Conservation (phyloP, 2,329 filamentous ascomycete species). For the Fusarium udum region DNA sequence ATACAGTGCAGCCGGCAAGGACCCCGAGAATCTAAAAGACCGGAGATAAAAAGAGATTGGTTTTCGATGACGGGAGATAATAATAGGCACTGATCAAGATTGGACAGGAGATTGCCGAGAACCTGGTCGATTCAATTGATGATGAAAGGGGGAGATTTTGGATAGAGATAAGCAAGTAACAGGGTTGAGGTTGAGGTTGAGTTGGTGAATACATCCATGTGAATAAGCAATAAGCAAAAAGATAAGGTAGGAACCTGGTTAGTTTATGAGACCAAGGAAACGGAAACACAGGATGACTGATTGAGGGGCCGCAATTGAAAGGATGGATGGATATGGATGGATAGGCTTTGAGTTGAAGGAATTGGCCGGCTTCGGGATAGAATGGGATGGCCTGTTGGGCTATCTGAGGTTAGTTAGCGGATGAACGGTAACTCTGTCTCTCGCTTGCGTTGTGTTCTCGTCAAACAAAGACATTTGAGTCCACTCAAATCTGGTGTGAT, state of each 20-base stretch:
- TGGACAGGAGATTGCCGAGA: constrained; percentile 15
- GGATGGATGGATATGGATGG: constrained; percentile 13
- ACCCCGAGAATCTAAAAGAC: constrained; percentile 29
- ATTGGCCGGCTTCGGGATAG: constrained; percentile 36
- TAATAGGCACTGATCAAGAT: constrained; percentile 16
- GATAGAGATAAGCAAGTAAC: constrained; percentile 16
- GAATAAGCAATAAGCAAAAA: not conserved
- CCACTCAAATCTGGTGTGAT: constrained; percentile 28
- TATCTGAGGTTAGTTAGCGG: constrained; percentile 39
- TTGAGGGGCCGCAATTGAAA: constrained; percentile 24
- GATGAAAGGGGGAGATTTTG: constrained; percentile 13
- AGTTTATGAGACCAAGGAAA: constrained; percentile 4
- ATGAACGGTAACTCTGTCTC: constrained; percentile 12
- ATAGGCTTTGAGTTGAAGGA: constrained; percentile 6
- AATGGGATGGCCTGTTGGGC: constrained; percentile 11
- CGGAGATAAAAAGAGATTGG: constrained; percentile 22
- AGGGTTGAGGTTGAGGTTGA: not conserved
- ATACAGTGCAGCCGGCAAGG: not conserved
- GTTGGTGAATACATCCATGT: not conserved
- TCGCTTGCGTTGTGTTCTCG: constrained; percentile 12
- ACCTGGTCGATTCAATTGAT: constrained; percentile 8
- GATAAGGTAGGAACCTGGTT: not conserved
- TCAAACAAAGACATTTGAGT: constrained; percentile 12
- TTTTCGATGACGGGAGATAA: constrained; percentile 31
- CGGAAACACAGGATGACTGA: constrained; percentile 10